Conservation (phyloP, 805 yeast species). For the Suhomyces sp. region DNA sequence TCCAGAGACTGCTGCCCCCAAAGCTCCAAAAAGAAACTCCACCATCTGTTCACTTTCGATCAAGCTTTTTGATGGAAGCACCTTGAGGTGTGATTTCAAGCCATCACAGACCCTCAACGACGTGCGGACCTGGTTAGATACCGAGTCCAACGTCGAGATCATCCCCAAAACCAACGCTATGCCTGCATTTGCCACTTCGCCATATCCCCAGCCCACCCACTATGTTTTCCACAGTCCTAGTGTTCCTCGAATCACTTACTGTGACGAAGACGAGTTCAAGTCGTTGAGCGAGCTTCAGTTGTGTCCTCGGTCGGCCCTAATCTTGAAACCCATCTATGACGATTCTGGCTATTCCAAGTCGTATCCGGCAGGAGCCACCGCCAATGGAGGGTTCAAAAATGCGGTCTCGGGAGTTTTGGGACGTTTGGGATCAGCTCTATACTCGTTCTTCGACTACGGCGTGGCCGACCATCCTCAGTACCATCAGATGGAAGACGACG, state of each 20-base stretch:
- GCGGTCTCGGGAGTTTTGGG: conserved; percentile 5
- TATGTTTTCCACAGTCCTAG: conserved; percentile 37
- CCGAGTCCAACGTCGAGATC: conserved; percentile 33
- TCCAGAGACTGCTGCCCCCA: conserved; percentile 10
- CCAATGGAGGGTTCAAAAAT: conserved; percentile 10
- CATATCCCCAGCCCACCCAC: conserved; percentile 55
- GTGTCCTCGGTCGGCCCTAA: conserved; percentile 70
- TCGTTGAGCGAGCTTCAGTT: conserved; percentile 55
- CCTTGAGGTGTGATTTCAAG: conserved; percentile 50
- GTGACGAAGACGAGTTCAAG: conserved; percentile 50
- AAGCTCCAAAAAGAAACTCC: conserved; percentile 12
- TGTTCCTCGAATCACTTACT: conserved; percentile 47
- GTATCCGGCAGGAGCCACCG: conserved; percentile 15
- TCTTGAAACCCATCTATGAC: conserved; percentile 59
- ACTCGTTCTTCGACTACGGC: conserved; percentile 43
- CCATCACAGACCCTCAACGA: conserved; percentile 45
- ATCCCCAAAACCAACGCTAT: conserved; percentile 40
- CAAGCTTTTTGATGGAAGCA: conserved; percentile 64
- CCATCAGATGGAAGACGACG: conserved; percentile 5
- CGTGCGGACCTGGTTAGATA: conserved; percentile 62
- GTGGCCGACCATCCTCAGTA: conserved; percentile 21
- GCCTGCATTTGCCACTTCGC: conserved; percentile 50
- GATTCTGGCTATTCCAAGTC: conserved; percentile 16
- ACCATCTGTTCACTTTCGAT: conserved; percentile 47
- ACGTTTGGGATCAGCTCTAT: conserved; percentile 28